Evolutionary conservation across 176 grass and related monocot species (phyloP).

Genomic region (Echinochloa phyllopogon): DNA sequence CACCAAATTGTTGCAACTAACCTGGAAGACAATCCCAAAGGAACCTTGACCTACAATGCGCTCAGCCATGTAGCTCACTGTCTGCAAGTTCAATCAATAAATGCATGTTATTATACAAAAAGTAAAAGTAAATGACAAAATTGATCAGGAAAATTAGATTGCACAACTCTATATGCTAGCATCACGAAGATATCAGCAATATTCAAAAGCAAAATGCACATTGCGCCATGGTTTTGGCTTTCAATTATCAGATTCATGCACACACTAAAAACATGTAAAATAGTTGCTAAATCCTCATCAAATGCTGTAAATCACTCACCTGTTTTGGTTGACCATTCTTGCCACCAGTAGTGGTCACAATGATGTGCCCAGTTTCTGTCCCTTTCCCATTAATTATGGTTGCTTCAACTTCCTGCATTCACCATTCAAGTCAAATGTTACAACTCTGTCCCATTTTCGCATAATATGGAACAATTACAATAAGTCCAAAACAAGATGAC

Average conservation of each 20-base stretch:
- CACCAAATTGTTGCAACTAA: constrained; percentile 47
- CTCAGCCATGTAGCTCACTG: constrained; percentile 79
- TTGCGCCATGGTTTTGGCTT: background rate
- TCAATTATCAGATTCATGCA: background rate
- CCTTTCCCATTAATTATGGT: constrained; percentile 77
- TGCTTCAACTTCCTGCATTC: constrained; percentile 74
- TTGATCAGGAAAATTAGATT: background rate
- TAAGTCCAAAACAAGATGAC: background rate
- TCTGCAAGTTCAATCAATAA: constrained; percentile 53
- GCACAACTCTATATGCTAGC: background rate
- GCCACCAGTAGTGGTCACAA: constrained; percentile 79
- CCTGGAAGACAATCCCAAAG: constrained; percentile 78
- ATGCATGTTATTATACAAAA: constrained; percentile 22
- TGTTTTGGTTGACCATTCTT: constrained; percentile 84
- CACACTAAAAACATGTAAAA: background rate
- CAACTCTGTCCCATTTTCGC: background rate
- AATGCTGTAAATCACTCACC: constrained; percentile 40
- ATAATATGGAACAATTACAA: background rate
- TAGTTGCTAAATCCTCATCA: background rate
- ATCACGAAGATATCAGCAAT: background rate
- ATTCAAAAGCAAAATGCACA: background rate
- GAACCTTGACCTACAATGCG: constrained; percentile 76
- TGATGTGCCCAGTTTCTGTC: constrained; percentile 87
- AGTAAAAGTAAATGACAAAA: background rate
- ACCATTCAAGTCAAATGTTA: constrained; percentile 28